Percentiles rank a stretch among this genome's conserved stretches.
Conservation (phyloP, 208 protist genomes). For the Phytomonas francai region DNA sequence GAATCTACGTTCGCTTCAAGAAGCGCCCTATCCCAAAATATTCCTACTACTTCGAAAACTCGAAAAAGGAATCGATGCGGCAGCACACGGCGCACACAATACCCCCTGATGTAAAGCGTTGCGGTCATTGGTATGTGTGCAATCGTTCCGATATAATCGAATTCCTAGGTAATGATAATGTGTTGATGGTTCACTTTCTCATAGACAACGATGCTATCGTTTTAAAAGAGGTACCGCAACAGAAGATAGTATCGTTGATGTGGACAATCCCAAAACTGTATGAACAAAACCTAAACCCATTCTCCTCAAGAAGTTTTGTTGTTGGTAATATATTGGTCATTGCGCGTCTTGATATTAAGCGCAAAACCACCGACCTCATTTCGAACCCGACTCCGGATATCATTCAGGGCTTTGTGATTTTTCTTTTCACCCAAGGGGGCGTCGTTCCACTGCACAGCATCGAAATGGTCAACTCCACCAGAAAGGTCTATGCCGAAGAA, state of each 20-base stretch:
- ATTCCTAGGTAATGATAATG: constrained; percentile 52
- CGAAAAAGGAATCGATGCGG: constrained; percentile 44
- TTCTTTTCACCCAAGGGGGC: constrained; percentile 65
- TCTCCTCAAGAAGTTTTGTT: constrained; percentile 53
- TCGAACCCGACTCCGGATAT: constrained; percentile 23
- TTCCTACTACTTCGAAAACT: constrained; percentile 80
- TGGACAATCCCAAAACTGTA: constrained; percentile 63
- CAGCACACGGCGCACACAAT: constrained; percentile 88
- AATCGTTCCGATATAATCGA: constrained; percentile 32
- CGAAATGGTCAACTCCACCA: constrained; percentile 38
- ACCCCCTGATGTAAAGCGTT: constrained; percentile 61
- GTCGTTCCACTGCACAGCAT: constrained; percentile 64
- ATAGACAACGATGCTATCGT: constrained; percentile 75
- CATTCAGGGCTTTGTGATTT: constrained; percentile 51
- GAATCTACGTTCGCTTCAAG: constrained; percentile 87
- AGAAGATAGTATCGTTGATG: constrained; percentile 29
- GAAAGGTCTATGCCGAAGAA: constrained; percentile 27
- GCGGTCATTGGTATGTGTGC: constrained; percentile 84
- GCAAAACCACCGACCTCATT: constrained; percentile 21
- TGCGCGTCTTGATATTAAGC: constrained; percentile 51
- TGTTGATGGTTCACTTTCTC: constrained; percentile 37
- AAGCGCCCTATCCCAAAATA: constrained; percentile 81
- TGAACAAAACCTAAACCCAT: constrained; percentile 65
- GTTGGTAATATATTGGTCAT: constrained; percentile 37
- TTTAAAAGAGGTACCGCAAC: constrained; percentile 17